These are phyloP conservation scores for Pulicaria dysenterica DNA, from an alignment of 129 eudicot genomes.

Conservation along the genomic window DNA sequence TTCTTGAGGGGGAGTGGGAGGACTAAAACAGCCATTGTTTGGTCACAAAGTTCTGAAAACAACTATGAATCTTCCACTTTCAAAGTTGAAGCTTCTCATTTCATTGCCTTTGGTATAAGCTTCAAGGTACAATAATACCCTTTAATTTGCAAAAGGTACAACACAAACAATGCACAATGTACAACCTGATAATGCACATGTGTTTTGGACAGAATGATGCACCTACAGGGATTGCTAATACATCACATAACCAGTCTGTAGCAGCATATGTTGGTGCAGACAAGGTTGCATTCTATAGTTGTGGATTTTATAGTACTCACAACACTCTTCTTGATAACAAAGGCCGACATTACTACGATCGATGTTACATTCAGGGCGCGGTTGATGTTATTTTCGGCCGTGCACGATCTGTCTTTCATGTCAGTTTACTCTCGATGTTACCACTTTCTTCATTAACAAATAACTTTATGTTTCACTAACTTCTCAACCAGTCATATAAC, in stretches of 20 bases:
- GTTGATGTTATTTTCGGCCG: constrained; percentile 77
- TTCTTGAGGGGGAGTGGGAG: constrained; percentile 79
- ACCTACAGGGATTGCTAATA: constrained; percentile 48
- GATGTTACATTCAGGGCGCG: constrained; percentile 81
- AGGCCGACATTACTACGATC: constrained; percentile 83
- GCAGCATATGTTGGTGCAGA: constrained; percentile 75
- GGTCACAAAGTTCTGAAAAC: constrained; percentile 69
- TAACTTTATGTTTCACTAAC: background rate
- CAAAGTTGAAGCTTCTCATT: constrained; percentile 66
- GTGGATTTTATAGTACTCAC: constrained; percentile 73
- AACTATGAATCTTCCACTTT: constrained; percentile 72
- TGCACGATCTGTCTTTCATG: constrained; percentile 66
- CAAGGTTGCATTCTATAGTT: constrained; percentile 72
- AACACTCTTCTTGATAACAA: constrained; percentile 72
- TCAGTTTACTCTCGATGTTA: no score
- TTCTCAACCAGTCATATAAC: background rate
- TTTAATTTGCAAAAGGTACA: background rate
- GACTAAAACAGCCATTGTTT: constrained; percentile 62
- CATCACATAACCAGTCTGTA: constrained; percentile 68
- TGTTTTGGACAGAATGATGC: constrained; percentile 60
- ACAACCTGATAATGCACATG: background rate
- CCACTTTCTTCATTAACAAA: no score
- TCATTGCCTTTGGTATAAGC: constrained; percentile 78
- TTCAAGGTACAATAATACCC: constrained; percentile 59
- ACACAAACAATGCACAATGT: background rate